Evolutionary conservation across 441 rosid species (phyloP).

Genomic region (Capsella rubella): DNA sequence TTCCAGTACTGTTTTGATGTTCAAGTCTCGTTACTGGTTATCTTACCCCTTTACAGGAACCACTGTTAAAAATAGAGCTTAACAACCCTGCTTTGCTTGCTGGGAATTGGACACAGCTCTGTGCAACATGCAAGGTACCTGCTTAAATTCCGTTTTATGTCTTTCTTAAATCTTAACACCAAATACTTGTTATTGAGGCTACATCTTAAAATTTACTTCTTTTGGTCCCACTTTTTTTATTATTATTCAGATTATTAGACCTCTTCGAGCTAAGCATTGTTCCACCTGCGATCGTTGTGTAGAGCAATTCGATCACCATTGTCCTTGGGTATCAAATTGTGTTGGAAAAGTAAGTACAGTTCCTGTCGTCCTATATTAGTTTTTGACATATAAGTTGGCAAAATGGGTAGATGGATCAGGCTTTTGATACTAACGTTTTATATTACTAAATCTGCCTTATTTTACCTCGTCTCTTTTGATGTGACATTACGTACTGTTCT

Average conservation of each 20-base stretch:
- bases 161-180: conserved; percentile 21
- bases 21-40: conserved; percentile 23
- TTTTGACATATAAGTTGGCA: conserved; percentile 16
- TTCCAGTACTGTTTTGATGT: conserved; percentile 4
- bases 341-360: conserved; percentile 81
- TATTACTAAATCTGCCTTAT: neutral
- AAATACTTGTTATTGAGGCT: conserved; percentile 1
- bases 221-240: conserved; percentile 2
- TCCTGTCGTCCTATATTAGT: neutral
- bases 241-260: conserved; percentile 78
- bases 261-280: conserved; percentile 98
- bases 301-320: conserved; percentile 98
- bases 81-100: conserved; percentile 89
- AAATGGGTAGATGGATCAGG: neutral
- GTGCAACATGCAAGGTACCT: conserved; percentile 97
- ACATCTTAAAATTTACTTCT: conserved; percentile 13
- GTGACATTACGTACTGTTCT: conserved; percentile 2
- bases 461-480: conserved; percentile 10
- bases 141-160: conserved; percentile 15
- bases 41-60: conserved; percentile 63
- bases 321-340: conserved; percentile 99
- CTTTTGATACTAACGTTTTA: conserved; percentile 20
- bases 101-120: conserved; percentile 98
- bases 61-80: conserved; percentile 88
- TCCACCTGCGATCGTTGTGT: conserved; percentile 95